Conservation (phyloP, 371 early-diverging fungal genomes). For the Coemansia sp. region DNA sequence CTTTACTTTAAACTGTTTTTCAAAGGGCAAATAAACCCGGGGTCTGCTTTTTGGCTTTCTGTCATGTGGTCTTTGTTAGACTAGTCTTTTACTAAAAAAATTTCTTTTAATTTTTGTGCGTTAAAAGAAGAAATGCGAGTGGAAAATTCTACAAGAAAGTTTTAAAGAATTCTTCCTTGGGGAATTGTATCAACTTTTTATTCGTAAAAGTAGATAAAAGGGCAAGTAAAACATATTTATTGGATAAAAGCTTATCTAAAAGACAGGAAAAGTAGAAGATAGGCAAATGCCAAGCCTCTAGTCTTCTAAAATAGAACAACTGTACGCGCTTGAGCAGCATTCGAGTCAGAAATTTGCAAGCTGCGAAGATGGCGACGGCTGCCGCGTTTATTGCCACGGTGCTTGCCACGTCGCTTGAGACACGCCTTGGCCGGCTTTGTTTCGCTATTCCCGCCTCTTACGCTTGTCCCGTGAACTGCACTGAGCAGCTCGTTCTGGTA, state of each 20-base stretch:
- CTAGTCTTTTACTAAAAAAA: neutral
- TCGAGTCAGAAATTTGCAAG: neutral
- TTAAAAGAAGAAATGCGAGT: neutral
- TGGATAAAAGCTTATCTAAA: too few relatives aligned
- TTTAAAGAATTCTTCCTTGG: neutral
- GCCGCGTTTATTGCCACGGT: neutral
- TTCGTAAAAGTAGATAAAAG: too few relatives aligned
- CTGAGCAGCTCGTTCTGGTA: constrained; percentile 47
- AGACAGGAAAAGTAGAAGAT: too few relatives aligned
- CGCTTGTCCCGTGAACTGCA: constrained; percentile 14
- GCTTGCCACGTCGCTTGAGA: neutral
- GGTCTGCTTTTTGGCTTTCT: neutral
- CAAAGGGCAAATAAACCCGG: neutral
- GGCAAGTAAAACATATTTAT: too few relatives aligned
- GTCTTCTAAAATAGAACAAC: too few relatives aligned
- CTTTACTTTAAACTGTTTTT: neutral
- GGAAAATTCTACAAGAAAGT: neutral
- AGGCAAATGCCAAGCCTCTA: too few relatives aligned
- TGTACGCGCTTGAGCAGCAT: too few relatives aligned
- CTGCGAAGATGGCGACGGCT: neutral
- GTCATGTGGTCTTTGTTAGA: neutral
- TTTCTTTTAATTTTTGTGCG: neutral
- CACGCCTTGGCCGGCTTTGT: constrained; percentile 12
- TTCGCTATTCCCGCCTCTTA: constrained; percentile 16
- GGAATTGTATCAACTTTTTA: too few relatives aligned